phyloP scores from a whole-genome alignment of 805 yeast species.

The Hanseniaspora singularis region DNA sequence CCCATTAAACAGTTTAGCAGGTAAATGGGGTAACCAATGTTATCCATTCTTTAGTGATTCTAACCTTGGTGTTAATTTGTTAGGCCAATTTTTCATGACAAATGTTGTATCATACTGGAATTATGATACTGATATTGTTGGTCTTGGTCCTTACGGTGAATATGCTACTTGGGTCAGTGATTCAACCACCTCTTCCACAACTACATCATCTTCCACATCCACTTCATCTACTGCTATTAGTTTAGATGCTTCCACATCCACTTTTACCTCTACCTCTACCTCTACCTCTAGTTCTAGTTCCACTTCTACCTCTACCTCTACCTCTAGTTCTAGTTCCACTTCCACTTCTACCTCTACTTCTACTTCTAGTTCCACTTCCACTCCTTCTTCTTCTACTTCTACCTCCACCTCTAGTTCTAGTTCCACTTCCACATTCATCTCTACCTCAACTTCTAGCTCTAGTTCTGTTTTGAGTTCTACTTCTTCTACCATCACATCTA shows the following conservation, averaged over 20 bases:
- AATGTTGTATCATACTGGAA: conserved; percentile 14
- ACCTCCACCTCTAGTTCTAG: neutral
- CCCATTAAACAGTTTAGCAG: conserved; percentile 15
- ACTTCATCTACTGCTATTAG: neutral
- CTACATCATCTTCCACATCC: neutral
- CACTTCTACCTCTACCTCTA: neutral
- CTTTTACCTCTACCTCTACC: neutral
- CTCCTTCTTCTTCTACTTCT: neutral
- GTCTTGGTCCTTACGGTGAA: conserved; percentile 4
- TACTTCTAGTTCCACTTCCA: neutral
- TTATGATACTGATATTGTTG: conserved; percentile 10
- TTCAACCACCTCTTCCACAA: neutral
- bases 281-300: neutral
- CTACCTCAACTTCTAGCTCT: neutral
- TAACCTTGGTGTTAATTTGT: conserved; percentile 4
- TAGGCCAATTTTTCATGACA: conserved; percentile 16
- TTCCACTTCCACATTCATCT: neutral
- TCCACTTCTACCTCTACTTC: neutral
- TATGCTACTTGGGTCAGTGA: conserved; percentile 4
- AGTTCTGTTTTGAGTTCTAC: neutral
- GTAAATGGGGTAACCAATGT: conserved; percentile 3
- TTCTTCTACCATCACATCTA: neutral
- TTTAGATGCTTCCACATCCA: too few species aligned
- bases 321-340: neutral
- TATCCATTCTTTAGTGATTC: conserved; percentile 8